Base-by-base conservation (phyloP, 352 stramenopile species). In the Phytopythium kandeliae region DNA sequence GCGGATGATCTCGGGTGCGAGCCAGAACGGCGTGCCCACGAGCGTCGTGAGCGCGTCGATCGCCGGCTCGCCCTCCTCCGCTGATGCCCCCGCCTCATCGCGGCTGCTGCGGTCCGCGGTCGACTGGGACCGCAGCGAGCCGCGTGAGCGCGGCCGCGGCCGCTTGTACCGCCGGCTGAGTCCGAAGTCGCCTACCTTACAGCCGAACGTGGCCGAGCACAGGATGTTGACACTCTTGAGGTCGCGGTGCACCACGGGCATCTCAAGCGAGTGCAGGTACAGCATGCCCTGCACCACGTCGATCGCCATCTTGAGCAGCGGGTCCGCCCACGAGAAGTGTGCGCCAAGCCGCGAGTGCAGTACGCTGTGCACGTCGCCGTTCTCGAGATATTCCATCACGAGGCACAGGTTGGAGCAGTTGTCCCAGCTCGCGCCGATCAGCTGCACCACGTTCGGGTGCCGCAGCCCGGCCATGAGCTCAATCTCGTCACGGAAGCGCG, bases 341-440 rank as follows among this genome's bases (percentile, higher is more conserved):
- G 81, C 78, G 11, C 81, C 81, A n/a, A 92, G 66, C 15, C 63
- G 75, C 33, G 80, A 90, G 58, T 95, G 81, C 34, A 95, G 65
- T 24, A 93, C 82, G 47, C 71, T 79, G 60, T 95, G 85, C 77
- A 95, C 86, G 51, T 95, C 85, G 19, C 85, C 85, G 51, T 93
- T 92, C 55, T 95, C 85, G n/a, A 95, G 46, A 55, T 90, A 95
- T 47, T 95, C 85, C 80, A 95, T 92, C 25, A 95, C 76, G 48
- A 95, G 92, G 36, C 85, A 95, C 44, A 95, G 52, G 51, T 95
- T 95, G 3, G 82, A 91, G 26, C 74, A 85, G 51, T 93, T 93
- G 51, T 95, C 81, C 85, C 85, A 95, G 48, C 78, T 93, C 28
- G 85, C 85, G 31, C 85, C 85, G 33, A 95, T 95, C 41, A 95